These are phyloP conservation scores for Saccharum hybrid DNA, from an alignment of 202 grass and related monocot species.

Conservation along the genomic window DNA sequence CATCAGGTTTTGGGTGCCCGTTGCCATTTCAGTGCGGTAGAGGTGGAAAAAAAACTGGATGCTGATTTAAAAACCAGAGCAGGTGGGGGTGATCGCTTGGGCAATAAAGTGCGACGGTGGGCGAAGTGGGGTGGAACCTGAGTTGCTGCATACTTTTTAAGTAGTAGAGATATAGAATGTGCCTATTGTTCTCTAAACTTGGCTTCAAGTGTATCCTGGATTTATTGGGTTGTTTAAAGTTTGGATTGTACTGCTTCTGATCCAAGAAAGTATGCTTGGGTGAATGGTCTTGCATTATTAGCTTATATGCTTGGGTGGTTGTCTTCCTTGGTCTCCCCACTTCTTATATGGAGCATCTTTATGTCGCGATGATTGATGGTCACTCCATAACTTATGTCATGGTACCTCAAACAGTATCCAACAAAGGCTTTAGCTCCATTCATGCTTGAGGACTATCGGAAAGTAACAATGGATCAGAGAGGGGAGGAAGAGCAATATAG, in stretches of 20 bases:
- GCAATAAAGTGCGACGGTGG: not conserved
- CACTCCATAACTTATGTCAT: conserved; percentile 30
- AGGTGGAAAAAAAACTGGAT: not conserved
- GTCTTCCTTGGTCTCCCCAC: not conserved
- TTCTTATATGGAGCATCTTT: not conserved
- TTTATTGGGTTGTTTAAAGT: not conserved
- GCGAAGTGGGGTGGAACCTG: not conserved
- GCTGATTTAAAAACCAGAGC: not conserved
- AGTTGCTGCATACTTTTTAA: not conserved
- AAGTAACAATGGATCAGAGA: conserved; percentile 76
- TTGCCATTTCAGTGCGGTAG: too few relatives aligned
- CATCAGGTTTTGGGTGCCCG: too few relatives aligned
- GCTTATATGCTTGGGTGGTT: not conserved
- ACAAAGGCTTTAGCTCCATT: conserved; percentile 96
- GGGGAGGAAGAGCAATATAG: conserved; percentile 82
- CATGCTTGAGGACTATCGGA: conserved; percentile 93
- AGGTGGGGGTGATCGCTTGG: not conserved
- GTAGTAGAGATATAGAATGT: not conserved
- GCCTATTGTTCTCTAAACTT: not conserved
- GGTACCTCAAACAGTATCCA: conserved; percentile 66
- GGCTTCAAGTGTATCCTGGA: not conserved
- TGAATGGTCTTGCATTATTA: not conserved
- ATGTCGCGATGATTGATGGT: conserved; percentile 12
- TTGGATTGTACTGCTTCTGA: conserved; percentile 11
- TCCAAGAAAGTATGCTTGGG: conserved; percentile 3